Percentiles rank a stretch among this genome's conserved stretches.
Evolutionary conservation across 306 rosid genomes (phyloP).

Genomic region (Castanopsis chinensis): DNA sequence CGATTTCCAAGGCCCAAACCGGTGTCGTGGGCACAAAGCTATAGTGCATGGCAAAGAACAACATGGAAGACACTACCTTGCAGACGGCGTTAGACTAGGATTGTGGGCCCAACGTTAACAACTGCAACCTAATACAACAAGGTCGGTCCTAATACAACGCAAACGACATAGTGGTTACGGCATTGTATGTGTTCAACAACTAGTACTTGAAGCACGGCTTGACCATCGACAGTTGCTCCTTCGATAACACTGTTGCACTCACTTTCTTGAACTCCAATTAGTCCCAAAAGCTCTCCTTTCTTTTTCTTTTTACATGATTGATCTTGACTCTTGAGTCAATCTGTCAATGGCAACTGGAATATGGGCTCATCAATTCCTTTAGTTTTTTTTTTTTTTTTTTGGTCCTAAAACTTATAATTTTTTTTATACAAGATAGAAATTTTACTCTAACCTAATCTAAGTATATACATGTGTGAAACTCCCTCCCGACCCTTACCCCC

Average conservation of each 20-base stretch:
- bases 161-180: constrained; percentile 50
- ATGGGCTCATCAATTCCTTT: no score
- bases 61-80: constrained; percentile 71
- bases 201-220: constrained; percentile 69
- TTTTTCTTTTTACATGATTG: background rate
- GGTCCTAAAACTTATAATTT: no score
- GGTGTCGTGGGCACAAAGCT: constrained; percentile 45
- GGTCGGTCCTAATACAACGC: constrained; percentile 80
- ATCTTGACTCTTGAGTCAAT: no score
- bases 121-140: constrained; percentile 70
- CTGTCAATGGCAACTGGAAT: no score
- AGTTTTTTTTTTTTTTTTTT: no score
- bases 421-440: no score
- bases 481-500: no score
- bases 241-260: constrained; percentile 64
- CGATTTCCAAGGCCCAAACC: constrained; percentile 12
- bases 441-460: no score
- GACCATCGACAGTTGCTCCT: constrained; percentile 71
- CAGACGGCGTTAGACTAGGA: constrained; percentile 83
- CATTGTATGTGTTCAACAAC: constrained; percentile 80
- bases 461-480: no score
- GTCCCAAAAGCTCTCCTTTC: constrained; percentile 4
- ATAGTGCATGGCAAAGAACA: constrained; percentile 96
- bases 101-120: constrained; percentile 70
- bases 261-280: constrained; percentile 76